phyloP scores from a whole-genome alignment of 2,329 filamentous ascomycete species.

The Helotiales sp. region DNA sequence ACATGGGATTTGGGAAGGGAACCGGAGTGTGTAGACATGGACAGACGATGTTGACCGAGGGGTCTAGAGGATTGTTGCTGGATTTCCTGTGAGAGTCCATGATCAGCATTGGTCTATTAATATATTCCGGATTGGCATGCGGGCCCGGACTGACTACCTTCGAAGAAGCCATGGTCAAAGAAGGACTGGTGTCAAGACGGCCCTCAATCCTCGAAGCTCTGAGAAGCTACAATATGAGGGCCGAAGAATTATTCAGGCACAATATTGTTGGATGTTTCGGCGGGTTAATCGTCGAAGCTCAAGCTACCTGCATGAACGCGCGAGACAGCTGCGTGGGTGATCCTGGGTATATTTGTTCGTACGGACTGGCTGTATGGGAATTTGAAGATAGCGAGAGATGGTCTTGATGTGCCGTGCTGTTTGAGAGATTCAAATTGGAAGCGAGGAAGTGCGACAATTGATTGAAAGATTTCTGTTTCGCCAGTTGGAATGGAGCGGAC shows the following conservation, averaged over 20 bases:
- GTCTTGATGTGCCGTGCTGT: conserved; percentile 7
- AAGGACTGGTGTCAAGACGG: conserved; percentile 42
- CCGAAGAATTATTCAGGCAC: conserved; percentile 34
- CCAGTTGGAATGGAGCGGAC: conserved; percentile 24
- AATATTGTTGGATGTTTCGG: conserved; percentile 19
- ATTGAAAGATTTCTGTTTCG: conserved; percentile 13
- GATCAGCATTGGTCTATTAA: conserved; percentile 42
- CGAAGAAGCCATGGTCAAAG: conserved; percentile 62
- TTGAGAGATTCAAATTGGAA: conserved; percentile 17
- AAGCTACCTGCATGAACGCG: conserved; percentile 40
- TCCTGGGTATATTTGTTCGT: conserved; percentile 4
- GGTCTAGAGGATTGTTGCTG: conserved; percentile 66
- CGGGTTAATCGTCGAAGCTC: conserved; percentile 32
- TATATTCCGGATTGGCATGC: conserved; percentile 37
- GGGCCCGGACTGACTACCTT: conserved; percentile 56
- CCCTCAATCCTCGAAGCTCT: conserved; percentile 45
- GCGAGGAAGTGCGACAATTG: conserved; percentile 22
- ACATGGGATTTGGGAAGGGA: conserved; percentile 56
- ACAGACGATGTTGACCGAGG: conserved; percentile 66
- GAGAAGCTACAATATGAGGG: conserved; percentile 44
- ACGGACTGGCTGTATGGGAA: background rate
- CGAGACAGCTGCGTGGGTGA: conserved; percentile 27
- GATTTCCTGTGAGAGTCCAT: conserved; percentile 58
- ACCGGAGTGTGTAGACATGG: conserved; percentile 60
- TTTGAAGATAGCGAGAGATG: conserved; percentile 15